Evolutionary conservation across 768 basidiomycete species (phyloP), one percentile per base, ranked within the genome.

Genomic region (Pleurotus cornucopiae): DNA sequence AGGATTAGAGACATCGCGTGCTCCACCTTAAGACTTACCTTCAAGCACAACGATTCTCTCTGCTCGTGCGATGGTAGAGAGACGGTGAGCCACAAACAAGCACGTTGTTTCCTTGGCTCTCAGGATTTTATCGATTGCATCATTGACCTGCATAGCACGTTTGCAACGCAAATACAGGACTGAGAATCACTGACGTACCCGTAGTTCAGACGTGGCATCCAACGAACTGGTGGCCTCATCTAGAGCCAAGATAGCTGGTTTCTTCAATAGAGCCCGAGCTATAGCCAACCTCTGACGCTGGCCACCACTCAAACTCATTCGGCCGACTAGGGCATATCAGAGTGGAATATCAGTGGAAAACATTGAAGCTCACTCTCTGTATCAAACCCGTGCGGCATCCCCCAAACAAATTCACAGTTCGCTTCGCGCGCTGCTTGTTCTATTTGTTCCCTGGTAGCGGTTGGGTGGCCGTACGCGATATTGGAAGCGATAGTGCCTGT

Each of bases 331-430:
- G 30, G 56, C 38, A 46, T 38, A 49, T 60, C 47, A 60, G 47
- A 16, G 26, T 6, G 38, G 21, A 54, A 38, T 11, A 20, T 30
- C 6, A 20, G 34, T 23, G 13, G 43, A 12, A 20, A 43, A 34
- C 11, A 20, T 9, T 6, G n/a, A 7, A 20, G 58, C 90, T 62
- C 60, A 94, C 94, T 94, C 62, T 86, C 79, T 0, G 96, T 98
- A 62, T 97, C 95, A 63, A 96, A 96, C 0, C 94, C 94, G 56
- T 93, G 78, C 7, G 95, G 94, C 78, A 98, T 84, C 13, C 89
- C 87, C 89, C 93, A 92, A 5, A 98, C 86, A 65, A 96, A 98
- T 64, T 96, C 94, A 70, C 95, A 98, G 62, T 98, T 97, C 2
- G 96, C 96, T 57, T 91, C 82, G 16, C 89, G 78, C 0, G 94